phyloP scores from a whole-genome alignment of 2,329 filamentous ascomycete genomes.

The Hypoxylon sp. region DNA sequence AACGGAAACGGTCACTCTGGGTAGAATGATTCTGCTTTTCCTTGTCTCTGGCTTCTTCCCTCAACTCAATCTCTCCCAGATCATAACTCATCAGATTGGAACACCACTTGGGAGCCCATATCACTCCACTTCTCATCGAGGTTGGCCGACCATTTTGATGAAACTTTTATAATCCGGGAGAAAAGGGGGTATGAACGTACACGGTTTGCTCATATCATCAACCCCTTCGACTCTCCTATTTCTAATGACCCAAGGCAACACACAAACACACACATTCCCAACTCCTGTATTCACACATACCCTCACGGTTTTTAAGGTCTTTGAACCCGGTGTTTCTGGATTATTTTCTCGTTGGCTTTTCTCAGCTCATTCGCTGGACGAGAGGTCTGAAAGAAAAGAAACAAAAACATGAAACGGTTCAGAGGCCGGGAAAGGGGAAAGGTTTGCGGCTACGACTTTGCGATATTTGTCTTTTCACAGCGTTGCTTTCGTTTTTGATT shows the following conservation, averaged over 20 bases:
- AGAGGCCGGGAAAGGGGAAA: conserved; percentile 45
- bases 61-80: conserved; percentile 54
- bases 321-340: conserved; percentile 36
- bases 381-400: conserved; percentile 42
- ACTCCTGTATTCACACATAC: conserved; percentile 39
- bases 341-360: conserved; percentile 44
- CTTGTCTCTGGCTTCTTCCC: conserved; percentile 58
- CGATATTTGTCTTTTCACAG: conserved; percentile 36
- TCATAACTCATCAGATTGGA: conserved; percentile 65
- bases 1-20: conserved; percentile 42
- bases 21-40: conserved; percentile 48
- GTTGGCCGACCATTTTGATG: conserved; percentile 66
- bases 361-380: conserved; percentile 37
- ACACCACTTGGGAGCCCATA: conserved; percentile 63
- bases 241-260: conserved; percentile 51
- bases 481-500: conserved; percentile 47
- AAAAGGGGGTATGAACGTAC: conserved; percentile 60
- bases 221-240: conserved; percentile 47
- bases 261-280: conserved; percentile 40
- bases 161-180: conserved; percentile 52
- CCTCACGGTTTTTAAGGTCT: conserved; percentile 35
- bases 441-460: conserved; percentile 41
- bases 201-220: conserved; percentile 52
- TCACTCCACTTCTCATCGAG: conserved; percentile 65
- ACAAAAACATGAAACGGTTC: conserved; percentile 29